A percentile compares a stretch with the other conserved stretches of the same genome.
phyloP scores from a whole-genome alignment of 345 rosid species.

The Rhizophora mangle region DNA sequence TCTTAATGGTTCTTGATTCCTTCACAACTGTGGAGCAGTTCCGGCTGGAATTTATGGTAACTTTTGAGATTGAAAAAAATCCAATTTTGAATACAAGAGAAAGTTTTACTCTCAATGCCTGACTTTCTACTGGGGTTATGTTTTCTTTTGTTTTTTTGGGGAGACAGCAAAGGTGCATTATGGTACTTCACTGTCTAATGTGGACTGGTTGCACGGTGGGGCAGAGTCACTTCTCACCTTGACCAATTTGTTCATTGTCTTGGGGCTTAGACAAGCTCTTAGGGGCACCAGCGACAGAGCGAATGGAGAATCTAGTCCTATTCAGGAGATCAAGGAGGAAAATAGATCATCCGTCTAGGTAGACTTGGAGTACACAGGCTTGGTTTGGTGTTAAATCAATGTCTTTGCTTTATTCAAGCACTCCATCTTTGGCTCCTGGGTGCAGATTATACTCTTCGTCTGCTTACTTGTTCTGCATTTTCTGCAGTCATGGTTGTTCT shows the following conservation, averaged over 20 bases:
- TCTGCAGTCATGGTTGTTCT: neutral
- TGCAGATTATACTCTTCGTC: neutral
- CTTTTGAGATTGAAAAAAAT: conserved; percentile 6
- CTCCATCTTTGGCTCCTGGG: neutral
- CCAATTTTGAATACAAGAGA: neutral
- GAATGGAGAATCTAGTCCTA: conserved; percentile 23
- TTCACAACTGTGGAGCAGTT: conserved; percentile 45
- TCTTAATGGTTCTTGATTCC: conserved; percentile 17
- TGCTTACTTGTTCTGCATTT: neutral
- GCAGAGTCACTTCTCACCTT: conserved; percentile 86
- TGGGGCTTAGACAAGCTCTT: conserved; percentile 83
- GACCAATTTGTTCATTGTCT: conserved; percentile 77
- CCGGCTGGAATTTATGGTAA: conserved; percentile 92
- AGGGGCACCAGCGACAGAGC: conserved; percentile 37
- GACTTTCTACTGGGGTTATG: neutral
- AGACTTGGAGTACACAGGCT: neutral
- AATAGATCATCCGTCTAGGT: conserved; percentile 36
- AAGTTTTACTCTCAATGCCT: neutral
- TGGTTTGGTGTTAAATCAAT: neutral
- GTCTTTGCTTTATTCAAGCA: conserved; percentile 3
- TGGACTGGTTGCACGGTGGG: conserved; percentile 95
- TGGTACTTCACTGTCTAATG: conserved; percentile 85
- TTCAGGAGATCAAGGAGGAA: conserved; percentile 23
- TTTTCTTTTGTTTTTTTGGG: neutral
- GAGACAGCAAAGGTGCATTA: conserved; percentile 77